Conservation (phyloP, 192 early-diverging fungal species). For the Allomyces arbusculus region DNA sequence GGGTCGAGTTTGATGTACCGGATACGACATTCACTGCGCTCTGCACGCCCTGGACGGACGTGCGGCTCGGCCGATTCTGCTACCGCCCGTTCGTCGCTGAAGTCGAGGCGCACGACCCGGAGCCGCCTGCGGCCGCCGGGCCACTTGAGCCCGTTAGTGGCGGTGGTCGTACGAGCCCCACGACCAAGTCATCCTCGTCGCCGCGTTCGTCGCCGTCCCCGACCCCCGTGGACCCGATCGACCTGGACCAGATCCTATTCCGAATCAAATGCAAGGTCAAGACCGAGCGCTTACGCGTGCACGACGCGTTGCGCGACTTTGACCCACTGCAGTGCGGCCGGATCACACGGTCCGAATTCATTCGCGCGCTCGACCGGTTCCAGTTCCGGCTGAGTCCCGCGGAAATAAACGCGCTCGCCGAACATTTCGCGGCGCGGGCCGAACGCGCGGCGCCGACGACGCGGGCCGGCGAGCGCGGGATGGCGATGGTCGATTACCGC, state of each 20-base stretch:
- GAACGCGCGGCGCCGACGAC: background rate
- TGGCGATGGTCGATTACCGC: conserved; percentile 15
- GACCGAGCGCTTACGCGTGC: conserved; percentile 29
- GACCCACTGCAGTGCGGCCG: conserved; percentile 26
- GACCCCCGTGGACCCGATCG: too few relatives aligned
- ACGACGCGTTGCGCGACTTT: conserved; percentile 33
- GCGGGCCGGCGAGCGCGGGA: background rate
- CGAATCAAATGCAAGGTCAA: conserved; percentile 12
- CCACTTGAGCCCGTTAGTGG: too few relatives aligned
- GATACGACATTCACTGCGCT: conserved; percentile 26
- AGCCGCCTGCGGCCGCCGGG: too few relatives aligned
- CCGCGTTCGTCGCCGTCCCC: too few relatives aligned
- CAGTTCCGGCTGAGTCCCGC: background rate
- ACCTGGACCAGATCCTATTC: background rate
- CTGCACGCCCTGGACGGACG: conserved; percentile 10
- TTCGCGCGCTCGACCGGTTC: conserved; percentile 17
- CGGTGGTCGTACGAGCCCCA: too few relatives aligned
- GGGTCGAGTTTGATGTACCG: conserved; percentile 16
- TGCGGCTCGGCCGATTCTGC: background rate
- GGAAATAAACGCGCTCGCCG: background rate
- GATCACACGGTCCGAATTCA: conserved; percentile 25
- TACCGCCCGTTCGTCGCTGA: conserved; percentile 15
- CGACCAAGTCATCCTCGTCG: too few relatives aligned
- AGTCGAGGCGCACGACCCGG: too few relatives aligned
- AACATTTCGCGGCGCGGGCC: background rate